Evolutionary conservation across 352 stramenopile genomes (phyloP), one percentile per base, ranked within the genome.

Genomic region (Phytophthora pini): DNA sequence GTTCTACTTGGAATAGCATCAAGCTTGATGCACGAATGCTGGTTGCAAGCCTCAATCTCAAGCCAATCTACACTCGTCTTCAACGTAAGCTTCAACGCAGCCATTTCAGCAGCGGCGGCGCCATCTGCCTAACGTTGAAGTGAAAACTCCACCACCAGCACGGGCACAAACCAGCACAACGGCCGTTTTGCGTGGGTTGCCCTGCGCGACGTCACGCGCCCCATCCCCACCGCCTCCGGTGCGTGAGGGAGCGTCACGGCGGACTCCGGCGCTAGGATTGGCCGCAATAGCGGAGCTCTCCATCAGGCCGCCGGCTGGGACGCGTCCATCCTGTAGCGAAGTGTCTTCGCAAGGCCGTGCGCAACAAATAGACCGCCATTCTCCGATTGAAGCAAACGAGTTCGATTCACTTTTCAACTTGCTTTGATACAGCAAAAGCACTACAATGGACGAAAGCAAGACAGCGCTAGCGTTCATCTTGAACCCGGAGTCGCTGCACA

Each of bases 391-490:
- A 61, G 48, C 26, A 40, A 47, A 58, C 32, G 26, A 15, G 27
- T 49, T 50, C 56, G 22, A 26, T 34, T 36, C 52, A 60, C 40
- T 60, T 44, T 40, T 9, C 5, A 60, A 60, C 17, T 29, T 38
- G 22, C 53, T 10, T 5, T 36, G 29, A 34, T 34, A 36, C 31
- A 36, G 29, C 29, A 10, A 34, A 34, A 10, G 0, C 31, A 13
- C 31, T 36, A 36, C 31, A 20, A 72, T 69, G 58, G 73, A 90
- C 51, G 67, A 73, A 47, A 76, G 76, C 70, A 91, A 91, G 59
- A 66, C 74, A 27, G 77, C 80, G 49, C 59, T 92, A 24, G 81
- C 83, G 32, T 92, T 89, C 77, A 92, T 92, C 58, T 70, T 92
- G 38, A 92, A 90, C 71, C 83, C 83, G 31, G 77, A 74, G 13